phyloP scores from a whole-genome alignment of 169 alveolate species.

The Theileria luwenshuni region DNA sequence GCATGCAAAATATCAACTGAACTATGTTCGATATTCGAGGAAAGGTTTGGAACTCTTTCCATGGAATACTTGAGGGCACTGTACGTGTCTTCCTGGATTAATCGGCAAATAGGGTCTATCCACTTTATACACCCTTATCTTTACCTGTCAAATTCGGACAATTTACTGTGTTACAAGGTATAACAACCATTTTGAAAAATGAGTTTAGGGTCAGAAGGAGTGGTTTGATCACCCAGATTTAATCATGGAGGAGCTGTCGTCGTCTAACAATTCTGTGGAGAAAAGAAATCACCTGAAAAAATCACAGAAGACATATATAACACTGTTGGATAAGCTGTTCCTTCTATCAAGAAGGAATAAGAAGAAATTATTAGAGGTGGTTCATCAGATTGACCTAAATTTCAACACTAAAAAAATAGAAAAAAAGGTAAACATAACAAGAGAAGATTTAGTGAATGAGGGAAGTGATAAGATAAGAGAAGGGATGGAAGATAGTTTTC shows the following conservation, averaged over 20 bases:
- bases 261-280: slow-evolving; percentile 25
- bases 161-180: slow-evolving; percentile 12
- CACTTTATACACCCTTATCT: slow-evolving; percentile 56
- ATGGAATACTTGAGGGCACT: slow-evolving; percentile 52
- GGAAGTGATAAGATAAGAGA: not conserved
- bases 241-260: slow-evolving; percentile 49
- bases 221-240: slow-evolving; percentile 24
- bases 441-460: not conserved
- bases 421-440: slow-evolving; percentile 10
- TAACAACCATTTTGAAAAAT: not conserved
- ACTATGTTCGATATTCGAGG: slow-evolving; percentile 33
- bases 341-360: slow-evolving; percentile 9
- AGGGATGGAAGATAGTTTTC: slow-evolving; percentile 21
- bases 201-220: slow-evolving; percentile 8
- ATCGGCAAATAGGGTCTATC: slow-evolving; percentile 60
- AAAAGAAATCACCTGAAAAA: slow-evolving; percentile 28
- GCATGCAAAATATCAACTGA: slow-evolving; percentile 53
- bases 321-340: slow-evolving; percentile 40
- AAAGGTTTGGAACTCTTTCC: slow-evolving; percentile 48
- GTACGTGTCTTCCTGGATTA: slow-evolving; percentile 59
- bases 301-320: slow-evolving; percentile 39
- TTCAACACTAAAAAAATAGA: slow-evolving; percentile 2
- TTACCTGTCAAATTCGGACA: slow-evolving; percentile 46
- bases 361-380: slow-evolving; percentile 9
- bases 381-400: slow-evolving; percentile 20